phyloP scores from a whole-genome alignment of 805 yeast genomes.

The Nakazawaea laoshanensis region DNA sequence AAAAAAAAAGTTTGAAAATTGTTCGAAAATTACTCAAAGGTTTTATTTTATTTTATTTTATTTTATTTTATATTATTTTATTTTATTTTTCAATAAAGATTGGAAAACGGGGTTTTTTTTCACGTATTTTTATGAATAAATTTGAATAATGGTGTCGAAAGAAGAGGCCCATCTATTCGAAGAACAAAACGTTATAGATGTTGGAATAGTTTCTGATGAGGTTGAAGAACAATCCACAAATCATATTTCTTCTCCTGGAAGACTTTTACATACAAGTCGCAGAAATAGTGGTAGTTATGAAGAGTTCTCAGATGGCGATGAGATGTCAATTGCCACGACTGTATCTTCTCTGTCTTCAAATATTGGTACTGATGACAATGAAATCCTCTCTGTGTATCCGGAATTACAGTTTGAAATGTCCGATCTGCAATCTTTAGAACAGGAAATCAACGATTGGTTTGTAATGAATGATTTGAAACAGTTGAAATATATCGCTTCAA shows the following conservation, averaged over 20 bases:
- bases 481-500: too few species aligned
- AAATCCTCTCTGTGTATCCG: constrained; percentile 27
- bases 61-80: too few species aligned
- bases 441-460: constrained; percentile 35
- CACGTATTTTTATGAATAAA: too few species aligned
- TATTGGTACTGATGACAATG: constrained; percentile 16
- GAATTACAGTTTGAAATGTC: constrained; percentile 32
- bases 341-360: constrained; percentile 4
- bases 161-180: constrained; percentile 10
- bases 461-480: constrained; percentile 20
- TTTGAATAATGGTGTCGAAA: constrained; percentile 4
- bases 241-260: constrained; percentile 11
- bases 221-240: neutral
- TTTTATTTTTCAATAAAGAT: too few species aligned
- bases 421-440: constrained; percentile 25
- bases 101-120: too few species aligned
- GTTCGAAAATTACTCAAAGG: neutral
- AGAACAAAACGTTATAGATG: constrained; percentile 10
- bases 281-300: neutral
- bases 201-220: constrained; percentile 10
- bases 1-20: too few species aligned
- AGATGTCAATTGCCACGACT: constrained; percentile 8
- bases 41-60: neutral
- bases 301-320: constrained; percentile 7
- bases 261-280: constrained; percentile 7